Evolutionary conservation across 2,329 filamentous ascomycete genomes (phyloP), one percentile per base, ranked within the genome.

Genomic region (Penicillium decumbens): DNA sequence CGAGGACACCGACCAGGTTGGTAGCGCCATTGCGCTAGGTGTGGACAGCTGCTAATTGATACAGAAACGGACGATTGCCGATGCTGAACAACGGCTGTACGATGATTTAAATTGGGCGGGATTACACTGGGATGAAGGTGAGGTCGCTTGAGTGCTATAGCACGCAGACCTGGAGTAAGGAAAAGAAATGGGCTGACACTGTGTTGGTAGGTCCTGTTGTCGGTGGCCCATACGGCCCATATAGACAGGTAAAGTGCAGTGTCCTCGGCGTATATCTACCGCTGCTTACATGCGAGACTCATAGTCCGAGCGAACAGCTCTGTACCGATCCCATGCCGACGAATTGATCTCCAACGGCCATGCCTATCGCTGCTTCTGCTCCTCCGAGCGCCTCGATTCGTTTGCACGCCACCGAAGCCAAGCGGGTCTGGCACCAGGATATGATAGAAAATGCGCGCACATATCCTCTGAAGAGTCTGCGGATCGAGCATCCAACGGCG

Each of bases 351-450:
- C 83, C 4, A 77, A 79, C 6, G 88, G 84, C 8, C 80, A 85
- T 52, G 93, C 90, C 6, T 98, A 97, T 69, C 84, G 92, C 54
- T 98, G 93, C 70, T 98, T 98, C 75, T 98, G 93, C 72, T 83
- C 83, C 0, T 70, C 84, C 0, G 80, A 88, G 49, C 81, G 87
- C 27, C 77, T 95, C 3, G 80, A 88, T 50, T 72, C 76, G 6
- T 80, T 88, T 56, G 87, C 84, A 49, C 77, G 79, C 57, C 76
- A 81, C 54, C 80, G 81, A 52, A 82, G 83, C 59, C 75, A 80
- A 40, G 70, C 76, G 4, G 82, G 82, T 23, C 74, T 80, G 39
- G 75, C 73, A 55, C 80, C 77, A 48, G 79, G 83, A 47, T 88
- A 87, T 65, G 83, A 88, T 62, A 77, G 91, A 35, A 85, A 81